Evolutionary conservation across 352 stramenopile genomes (phyloP).

Genomic region (Globisporangium irregulare): DNA sequence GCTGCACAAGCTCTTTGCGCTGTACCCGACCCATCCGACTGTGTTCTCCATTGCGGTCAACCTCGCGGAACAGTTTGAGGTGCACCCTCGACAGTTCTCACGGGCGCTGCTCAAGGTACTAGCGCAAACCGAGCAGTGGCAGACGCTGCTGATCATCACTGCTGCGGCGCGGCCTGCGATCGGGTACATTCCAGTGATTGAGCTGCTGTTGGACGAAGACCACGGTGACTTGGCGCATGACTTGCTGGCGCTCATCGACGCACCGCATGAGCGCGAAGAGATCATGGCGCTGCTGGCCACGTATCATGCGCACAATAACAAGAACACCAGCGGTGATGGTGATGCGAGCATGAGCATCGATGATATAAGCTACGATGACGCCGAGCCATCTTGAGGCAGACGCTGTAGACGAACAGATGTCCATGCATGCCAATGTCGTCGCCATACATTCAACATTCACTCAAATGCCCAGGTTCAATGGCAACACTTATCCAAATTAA

Average conservation of each 20-base stretch:
- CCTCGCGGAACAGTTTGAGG: conserved; percentile 37
- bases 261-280: conserved; percentile 29
- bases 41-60: conserved; percentile 34
- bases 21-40: conserved; percentile 38
- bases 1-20: conserved; percentile 51
- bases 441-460: not conserved
- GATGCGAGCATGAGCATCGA: not conserved
- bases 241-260: conserved; percentile 34
- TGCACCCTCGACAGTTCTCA: conserved; percentile 58
- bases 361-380: not conserved
- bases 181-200: conserved; percentile 39
- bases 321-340: not conserved
- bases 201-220: conserved; percentile 46
- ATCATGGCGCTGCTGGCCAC: conserved; percentile 28
- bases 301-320: conserved; percentile 16
- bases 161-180: conserved; percentile 34
- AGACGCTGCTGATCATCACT: conserved; percentile 38
- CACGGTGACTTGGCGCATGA: conserved; percentile 33
- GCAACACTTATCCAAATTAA: not conserved
- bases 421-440: not conserved
- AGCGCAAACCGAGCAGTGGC: conserved; percentile 44
- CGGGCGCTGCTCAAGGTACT: conserved; percentile 46
- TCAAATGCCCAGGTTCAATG: not conserved
- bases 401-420: conserved; percentile 3
- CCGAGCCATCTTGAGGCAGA: not conserved